phyloP scores from a whole-genome alignment of 176 grass and related monocot genomes.

The Poa pratensis region DNA sequence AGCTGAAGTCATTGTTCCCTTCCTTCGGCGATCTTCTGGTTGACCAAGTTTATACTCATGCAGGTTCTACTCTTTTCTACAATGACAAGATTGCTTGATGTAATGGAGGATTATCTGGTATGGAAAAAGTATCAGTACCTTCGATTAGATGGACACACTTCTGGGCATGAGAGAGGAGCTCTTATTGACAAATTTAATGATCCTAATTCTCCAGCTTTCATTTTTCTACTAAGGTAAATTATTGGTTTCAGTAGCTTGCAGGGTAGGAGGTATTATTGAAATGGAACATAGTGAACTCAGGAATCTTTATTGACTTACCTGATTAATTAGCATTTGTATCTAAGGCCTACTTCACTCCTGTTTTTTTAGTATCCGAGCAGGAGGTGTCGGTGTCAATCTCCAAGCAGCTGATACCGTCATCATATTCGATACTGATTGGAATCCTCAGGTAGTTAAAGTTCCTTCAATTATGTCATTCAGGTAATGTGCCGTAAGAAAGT shows the following conservation, averaged over 20 bases:
- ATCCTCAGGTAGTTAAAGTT: constrained; percentile 84
- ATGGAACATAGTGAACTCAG: constrained; percentile 13
- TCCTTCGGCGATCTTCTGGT: constrained; percentile 32
- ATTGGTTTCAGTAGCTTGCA: constrained; percentile 29
- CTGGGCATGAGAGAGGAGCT: constrained; percentile 89
- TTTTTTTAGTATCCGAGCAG: constrained; percentile 90
- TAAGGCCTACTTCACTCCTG: constrained; percentile 12
- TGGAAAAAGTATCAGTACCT: constrained; percentile 96
- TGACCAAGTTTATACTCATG: constrained; percentile 23
- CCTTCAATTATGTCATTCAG: constrained; percentile 28
- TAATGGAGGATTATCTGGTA: constrained; percentile 95
- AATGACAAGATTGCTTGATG: constrained; percentile 99
- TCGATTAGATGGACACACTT: constrained; percentile 98
- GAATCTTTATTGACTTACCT: constrained; percentile 13
- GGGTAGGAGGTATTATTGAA: constrained; percentile 17
- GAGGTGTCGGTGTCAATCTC: constrained; percentile 97
- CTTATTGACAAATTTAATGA: constrained; percentile 93
- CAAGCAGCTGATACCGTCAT: constrained; percentile 99
- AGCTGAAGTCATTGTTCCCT: constrained; percentile 33
- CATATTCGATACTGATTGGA: constrained; percentile 99
- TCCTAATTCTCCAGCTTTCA: constrained; percentile 82
- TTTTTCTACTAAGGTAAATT: constrained; percentile 92
- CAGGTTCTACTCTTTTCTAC: constrained; percentile 99
- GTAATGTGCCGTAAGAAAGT: background rate
- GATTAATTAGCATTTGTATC: constrained; percentile 38